Base-by-base conservation (phyloP, 2,329 filamentous ascomycete genomes). In the Talaromyces sp. region DNA sequence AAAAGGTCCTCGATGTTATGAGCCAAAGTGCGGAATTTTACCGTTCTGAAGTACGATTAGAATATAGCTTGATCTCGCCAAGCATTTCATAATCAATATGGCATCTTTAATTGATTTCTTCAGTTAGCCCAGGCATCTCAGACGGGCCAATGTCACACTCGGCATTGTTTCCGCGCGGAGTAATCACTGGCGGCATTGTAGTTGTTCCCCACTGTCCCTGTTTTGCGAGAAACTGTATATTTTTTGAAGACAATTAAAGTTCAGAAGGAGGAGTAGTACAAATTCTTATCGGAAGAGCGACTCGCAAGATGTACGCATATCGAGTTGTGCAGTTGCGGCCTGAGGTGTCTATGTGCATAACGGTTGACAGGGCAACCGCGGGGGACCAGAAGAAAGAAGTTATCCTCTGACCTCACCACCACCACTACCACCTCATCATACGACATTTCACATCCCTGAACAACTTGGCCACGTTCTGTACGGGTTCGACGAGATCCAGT, bases 351-450 rank as follows among this genome's bases (percentile, higher is more conserved):
- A 57, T 31, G 49, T 16, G 27, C 16, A 33, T 10, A 10, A 6
- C 45, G 35, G 66, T 67, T 67, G 64, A 67, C 41, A 60, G 66
- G 66, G 66, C 66, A 67, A 67, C 66, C 60, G 24, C 54, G 37
- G 52, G 54, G 60, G 19, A 65, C 54, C 9, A 37, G 24, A 41
- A 43, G 41, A 45, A 60, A 59, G 62, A 49, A 13, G 11, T 64
- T 56, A 37, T 16, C 16, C 52, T 49, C 47, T 43, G 13, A 41
- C 19, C 33, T 45, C 54, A 31, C 24, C 49, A 37, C 52, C 27
- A 35, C 50, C 16, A 56, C 16, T 13, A 41, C 31, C 27, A 64
- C 31, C 27, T 6, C 4, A 6, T 31, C 27, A 14, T n/a, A 39
- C 33, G 19, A 22, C 52, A 56, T 3, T 10, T 14, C 33, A 56